These are phyloP conservation scores for Tetratostichococcus sp. DNA, from an alignment of 139 green algal species.

Conservation along the genomic window DNA sequence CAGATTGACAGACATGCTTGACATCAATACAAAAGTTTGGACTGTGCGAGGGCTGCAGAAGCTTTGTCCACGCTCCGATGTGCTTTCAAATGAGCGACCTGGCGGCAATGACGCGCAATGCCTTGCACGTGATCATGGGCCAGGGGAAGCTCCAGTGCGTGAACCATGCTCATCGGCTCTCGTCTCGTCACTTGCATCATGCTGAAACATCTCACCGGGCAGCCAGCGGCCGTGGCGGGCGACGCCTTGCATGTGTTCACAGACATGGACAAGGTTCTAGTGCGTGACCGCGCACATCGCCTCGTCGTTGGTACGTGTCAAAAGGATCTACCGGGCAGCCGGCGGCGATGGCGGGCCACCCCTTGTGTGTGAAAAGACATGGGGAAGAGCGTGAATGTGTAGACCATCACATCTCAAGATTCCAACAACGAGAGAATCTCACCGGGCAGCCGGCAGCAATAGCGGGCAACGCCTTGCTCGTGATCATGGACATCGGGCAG, in stretches of 20 bases:
- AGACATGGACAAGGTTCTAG: conserved; percentile 90
- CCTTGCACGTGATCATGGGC: conserved; percentile 90
- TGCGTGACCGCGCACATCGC: conserved; percentile 92
- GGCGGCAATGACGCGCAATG: conserved; percentile 84
- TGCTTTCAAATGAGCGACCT: too few species aligned
- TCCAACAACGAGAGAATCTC: too few species aligned
- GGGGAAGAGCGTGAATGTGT: too few species aligned
- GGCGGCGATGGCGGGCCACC: conserved; percentile 85
- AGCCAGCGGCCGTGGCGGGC: conserved; percentile 83
- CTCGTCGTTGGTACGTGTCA: too few species aligned
- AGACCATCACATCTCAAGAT: too few species aligned
- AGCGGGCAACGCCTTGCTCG: conserved; percentile 87
- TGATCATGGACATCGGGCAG: conserved; percentile 94
- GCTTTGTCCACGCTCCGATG: too few species aligned
- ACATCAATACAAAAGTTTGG: too few species aligned
- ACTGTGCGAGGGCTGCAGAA: too few species aligned
- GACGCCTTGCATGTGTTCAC: conserved; percentile 95
- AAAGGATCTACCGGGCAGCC: conserved; percentile 6
- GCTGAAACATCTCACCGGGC: conserved; percentile 1
- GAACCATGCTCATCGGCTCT: too few species aligned
- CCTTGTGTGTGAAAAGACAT: conserved; percentile 94
- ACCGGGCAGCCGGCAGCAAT: conserved; percentile 70
- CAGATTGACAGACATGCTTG: too few species aligned
- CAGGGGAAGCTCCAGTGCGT: conserved; percentile 76
- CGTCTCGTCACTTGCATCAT: too few species aligned